Evolutionary conservation across 345 rosid species (phyloP), one percentile per base, ranked within the genome.

Genomic region (Zanthoxylum bungeanum): DNA sequence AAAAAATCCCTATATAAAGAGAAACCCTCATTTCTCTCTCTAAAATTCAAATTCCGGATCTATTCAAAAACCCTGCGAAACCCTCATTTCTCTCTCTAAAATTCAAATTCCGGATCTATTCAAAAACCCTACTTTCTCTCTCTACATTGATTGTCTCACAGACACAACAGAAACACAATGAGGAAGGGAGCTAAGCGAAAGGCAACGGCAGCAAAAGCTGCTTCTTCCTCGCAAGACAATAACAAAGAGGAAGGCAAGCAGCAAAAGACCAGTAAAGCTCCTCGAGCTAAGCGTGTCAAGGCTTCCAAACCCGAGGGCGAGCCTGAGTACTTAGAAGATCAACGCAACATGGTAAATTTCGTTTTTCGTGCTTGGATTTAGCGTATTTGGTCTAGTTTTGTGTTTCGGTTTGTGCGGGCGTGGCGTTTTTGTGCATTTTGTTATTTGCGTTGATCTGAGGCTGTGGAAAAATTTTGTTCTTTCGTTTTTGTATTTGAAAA

Each of bases 301-400:
- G 81, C 73, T 25, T 68, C 84, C 51, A 89, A 83, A 68, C 86
- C 87, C 2, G 78, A 84, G 21, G 55, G 83, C 46, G 92, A 90
- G 70, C 90, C 93, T 40, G 89, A 91, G 84, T 96, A 82, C 83
- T 84, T 93, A 57, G 93, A 96, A 73, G 98, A 93, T 1, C 63
- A 84, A 76, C 96, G 98, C 14, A 91, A 87, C 85, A 73, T 96
- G 91, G 99, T 96, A 84, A 33, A 7, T 39, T 65, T 17, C 9
- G n/a, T 39, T 46, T 33, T 21, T 12, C 17, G 39, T 22, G 5
- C 17, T 10, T 33, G 8, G 1, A 53, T 36, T 44, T 57, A 16
- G 5, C 40, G 21, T 37, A 60, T 36, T 49, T 30, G 40, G 14
- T 37, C 5, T 27, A 30, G 31, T 53, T 53, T 10, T 50, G 9